Conservation (phyloP, 2,329 filamentous ascomycete species). For the Gaeumannomyces sp. region DNA sequence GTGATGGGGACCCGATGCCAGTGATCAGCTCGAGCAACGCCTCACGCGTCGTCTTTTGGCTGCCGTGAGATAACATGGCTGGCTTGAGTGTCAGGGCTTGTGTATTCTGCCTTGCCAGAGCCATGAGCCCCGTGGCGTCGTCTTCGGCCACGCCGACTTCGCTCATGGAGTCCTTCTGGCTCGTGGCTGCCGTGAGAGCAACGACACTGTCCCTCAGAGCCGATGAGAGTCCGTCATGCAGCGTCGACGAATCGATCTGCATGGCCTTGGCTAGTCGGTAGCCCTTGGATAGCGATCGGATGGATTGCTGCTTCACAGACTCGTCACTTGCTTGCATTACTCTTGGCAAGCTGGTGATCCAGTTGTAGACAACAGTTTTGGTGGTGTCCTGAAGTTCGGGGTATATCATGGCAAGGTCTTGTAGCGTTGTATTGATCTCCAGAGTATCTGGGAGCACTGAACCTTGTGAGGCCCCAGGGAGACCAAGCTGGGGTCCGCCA, state of each 20-base stretch:
- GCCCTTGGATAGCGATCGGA: conserved; percentile 71
- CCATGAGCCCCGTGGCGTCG: conserved; percentile 23
- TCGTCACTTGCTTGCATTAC: conserved; percentile 83
- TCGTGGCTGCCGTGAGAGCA: conserved; percentile 21
- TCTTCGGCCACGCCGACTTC: conserved; percentile 27
- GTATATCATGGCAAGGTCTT: conserved; percentile 48
- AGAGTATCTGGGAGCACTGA: conserved; percentile 34
- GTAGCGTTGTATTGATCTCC: conserved; percentile 30
- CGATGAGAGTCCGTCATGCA: conserved; percentile 61
- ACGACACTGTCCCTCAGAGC: conserved; percentile 71
- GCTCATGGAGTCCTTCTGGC: background rate
- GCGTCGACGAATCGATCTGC: conserved; percentile 56
- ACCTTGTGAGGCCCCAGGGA: conserved; percentile 38
- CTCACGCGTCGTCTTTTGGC: conserved; percentile 55
- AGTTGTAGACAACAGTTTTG: conserved; percentile 67
- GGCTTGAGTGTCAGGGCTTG: conserved; percentile 43
- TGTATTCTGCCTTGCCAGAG: conserved; percentile 19
- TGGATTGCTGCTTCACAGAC: conserved; percentile 61
- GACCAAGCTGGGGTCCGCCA: background rate
- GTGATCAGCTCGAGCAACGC: conserved; percentile 53
- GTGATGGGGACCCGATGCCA: conserved; percentile 49
- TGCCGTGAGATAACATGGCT: conserved; percentile 57
- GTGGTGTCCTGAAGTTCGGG: conserved; percentile 47
- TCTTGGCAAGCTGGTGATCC: conserved; percentile 74
- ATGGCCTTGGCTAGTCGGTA: conserved; percentile 60